Percentiles rank a stretch among this genome's conserved stretches.
Evolutionary conservation across 495 filamentous ascomycete genomes (phyloP).

Genomic region (Penicillium macrosclerotiorum): DNA sequence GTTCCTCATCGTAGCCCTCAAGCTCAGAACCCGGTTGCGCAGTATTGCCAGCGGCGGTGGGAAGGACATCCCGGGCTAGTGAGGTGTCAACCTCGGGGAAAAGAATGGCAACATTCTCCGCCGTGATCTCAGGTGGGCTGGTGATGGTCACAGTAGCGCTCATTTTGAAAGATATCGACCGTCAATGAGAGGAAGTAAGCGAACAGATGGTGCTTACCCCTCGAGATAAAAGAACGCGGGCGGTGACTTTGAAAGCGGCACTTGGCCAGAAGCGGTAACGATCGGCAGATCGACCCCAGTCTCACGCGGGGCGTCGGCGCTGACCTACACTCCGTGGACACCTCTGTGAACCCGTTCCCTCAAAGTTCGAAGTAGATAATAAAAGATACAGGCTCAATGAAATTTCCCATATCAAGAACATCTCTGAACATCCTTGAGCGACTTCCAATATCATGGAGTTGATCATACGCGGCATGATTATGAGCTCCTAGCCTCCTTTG

Average conservation of each 20-base stretch:
- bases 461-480: no score
- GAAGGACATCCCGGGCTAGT: slow-evolving; percentile 62
- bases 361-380: neutral
- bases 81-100: slow-evolving; percentile 97
- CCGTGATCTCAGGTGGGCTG: slow-evolving; percentile 58
- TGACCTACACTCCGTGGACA: no score
- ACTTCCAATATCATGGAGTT: no score
- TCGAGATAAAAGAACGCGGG: slow-evolving; percentile 9
- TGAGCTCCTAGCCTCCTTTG: no score
- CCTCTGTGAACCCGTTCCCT: neutral
- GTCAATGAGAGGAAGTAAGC: neutral
- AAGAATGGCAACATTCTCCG: slow-evolving; percentile 79
- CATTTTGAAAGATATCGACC: slow-evolving; percentile 32
- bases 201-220: neutral
- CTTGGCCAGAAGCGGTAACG: slow-evolving; percentile 15
- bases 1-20: slow-evolving; percentile 93
- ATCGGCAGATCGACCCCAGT: slow-evolving; percentile 15
- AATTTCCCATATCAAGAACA: no score
- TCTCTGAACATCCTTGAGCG: no score
- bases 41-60: slow-evolving; percentile 28
- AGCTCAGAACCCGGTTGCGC: slow-evolving; percentile 47
- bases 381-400: neutral
- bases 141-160: slow-evolving; percentile 49
- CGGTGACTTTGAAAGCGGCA: slow-evolving; percentile 2
- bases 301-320: no score